Conservation (phyloP, 257 asterid species). For the Solanum pinnatisectum region DNA sequence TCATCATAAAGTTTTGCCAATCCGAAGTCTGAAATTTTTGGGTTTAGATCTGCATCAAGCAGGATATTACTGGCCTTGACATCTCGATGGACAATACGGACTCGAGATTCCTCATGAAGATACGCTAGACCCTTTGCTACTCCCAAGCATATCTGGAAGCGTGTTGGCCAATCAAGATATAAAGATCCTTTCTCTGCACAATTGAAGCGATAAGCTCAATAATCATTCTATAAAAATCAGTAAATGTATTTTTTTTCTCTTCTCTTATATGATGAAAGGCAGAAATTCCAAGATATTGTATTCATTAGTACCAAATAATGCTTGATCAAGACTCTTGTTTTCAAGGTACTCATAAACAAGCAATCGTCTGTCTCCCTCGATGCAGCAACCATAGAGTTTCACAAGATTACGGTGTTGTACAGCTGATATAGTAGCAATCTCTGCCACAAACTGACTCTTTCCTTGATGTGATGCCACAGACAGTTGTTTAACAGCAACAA, state of each 20-base stretch:
- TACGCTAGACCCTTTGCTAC: constrained; percentile 71
- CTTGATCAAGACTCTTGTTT: constrained; percentile 69
- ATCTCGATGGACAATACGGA: constrained; percentile 60
- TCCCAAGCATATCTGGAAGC: constrained; percentile 61
- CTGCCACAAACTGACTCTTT: constrained; percentile 78
- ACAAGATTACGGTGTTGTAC: constrained; percentile 94
- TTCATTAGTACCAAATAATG: constrained; percentile 43
- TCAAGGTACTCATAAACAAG: constrained; percentile 82
- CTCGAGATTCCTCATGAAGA: constrained; percentile 67
- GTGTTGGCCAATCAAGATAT: constrained; percentile 57
- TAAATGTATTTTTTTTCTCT: neutral
- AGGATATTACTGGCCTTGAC: constrained; percentile 75
- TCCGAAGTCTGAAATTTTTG: constrained; percentile 73
- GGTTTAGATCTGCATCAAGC: constrained; percentile 49
- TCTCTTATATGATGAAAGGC: neutral
- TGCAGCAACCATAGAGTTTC: constrained; percentile 71
- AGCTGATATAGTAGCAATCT: constrained; percentile 85
- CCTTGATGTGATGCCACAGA: constrained; percentile 84
- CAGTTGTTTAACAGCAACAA: constrained; percentile 69
- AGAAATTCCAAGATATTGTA: neutral
- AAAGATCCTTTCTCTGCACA: constrained; percentile 32
- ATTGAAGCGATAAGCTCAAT: neutral
- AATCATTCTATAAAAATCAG: neutral
- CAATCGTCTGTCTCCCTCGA: constrained; percentile 58
- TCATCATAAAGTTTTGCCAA: constrained; percentile 69